Evolutionary conservation across 768 basidiomycete genomes (phyloP).

Genomic region (Amanita pallidorosea): DNA sequence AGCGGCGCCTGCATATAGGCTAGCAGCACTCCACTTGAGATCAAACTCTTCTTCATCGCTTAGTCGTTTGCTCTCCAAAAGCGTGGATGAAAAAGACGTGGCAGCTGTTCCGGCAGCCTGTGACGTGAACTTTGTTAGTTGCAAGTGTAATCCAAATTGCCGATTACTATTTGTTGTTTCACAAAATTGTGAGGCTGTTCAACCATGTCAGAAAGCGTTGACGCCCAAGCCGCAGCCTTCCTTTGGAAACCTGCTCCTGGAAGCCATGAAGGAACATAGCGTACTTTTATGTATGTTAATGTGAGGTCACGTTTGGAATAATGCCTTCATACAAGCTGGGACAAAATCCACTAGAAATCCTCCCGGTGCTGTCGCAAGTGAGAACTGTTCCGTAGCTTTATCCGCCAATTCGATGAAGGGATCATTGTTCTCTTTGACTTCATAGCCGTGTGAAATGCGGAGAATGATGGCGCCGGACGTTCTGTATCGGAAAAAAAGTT

Average conservation of each 20-base stretch:
- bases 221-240: slow-evolving; percentile 41
- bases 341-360: slow-evolving; percentile 41
- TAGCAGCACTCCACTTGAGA: slow-evolving; percentile 58
- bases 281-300: slow-evolving; percentile 27
- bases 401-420: slow-evolving; percentile 44
- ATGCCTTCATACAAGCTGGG: slow-evolving; percentile 27
- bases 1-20: slow-evolving; percentile 49
- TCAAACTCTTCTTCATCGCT: slow-evolving; percentile 47
- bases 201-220: slow-evolving; percentile 44
- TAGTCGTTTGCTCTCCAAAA: slow-evolving; percentile 41
- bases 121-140: not conserved
- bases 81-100: slow-evolving; percentile 45
- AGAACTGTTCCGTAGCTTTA: slow-evolving; percentile 42
- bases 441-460: slow-evolving; percentile 43
- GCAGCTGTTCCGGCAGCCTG: slow-evolving; percentile 51
- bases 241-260: slow-evolving; percentile 50
- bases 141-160: slow-evolving; percentile 2
- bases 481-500: slow-evolving; percentile 15
- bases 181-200: slow-evolving; percentile 45
- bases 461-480: slow-evolving; percentile 43
- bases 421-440: slow-evolving; percentile 37
- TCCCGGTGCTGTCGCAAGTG: slow-evolving; percentile 40
- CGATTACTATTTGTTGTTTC: slow-evolving; percentile 47
- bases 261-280: slow-evolving; percentile 50
- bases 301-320: slow-evolving; percentile 1